phyloP scores from a whole-genome alignment of 345 rosid species.

The Brassica napus region Da-Ae NC_063447.1:57864001-57864500 shows the following conservation, averaged over 20 bases:
- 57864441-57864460: slow-evolving; percentile 88
- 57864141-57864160: neutral
- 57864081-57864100: slow-evolving; percentile 72
- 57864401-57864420: slow-evolving; percentile 97
- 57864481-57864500: no score
- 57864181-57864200: slow-evolving; percentile 63
- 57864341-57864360: slow-evolving; percentile 81
- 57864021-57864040: slow-evolving; percentile 73
- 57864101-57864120: slow-evolving; percentile 44
- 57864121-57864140: neutral
- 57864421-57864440: slow-evolving; percentile 93
- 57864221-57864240: slow-evolving; percentile 94
- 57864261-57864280: slow-evolving; percentile 59
- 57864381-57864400: slow-evolving; percentile 89
- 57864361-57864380: slow-evolving; percentile 89
- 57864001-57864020: slow-evolving; percentile 86
- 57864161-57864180: neutral
- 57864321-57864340: slow-evolving; percentile 92
- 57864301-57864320: slow-evolving; percentile 81
- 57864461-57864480: neutral
- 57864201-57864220: slow-evolving; percentile 99
- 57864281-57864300: slow-evolving; percentile 79
- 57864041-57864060: slow-evolving; percentile 63
- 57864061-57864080: slow-evolving; percentile 93
- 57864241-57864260: slow-evolving; percentile 85